phyloP scores from a whole-genome alignment of 75 land plant species.

The Cryptomeria japonica region DNA sequence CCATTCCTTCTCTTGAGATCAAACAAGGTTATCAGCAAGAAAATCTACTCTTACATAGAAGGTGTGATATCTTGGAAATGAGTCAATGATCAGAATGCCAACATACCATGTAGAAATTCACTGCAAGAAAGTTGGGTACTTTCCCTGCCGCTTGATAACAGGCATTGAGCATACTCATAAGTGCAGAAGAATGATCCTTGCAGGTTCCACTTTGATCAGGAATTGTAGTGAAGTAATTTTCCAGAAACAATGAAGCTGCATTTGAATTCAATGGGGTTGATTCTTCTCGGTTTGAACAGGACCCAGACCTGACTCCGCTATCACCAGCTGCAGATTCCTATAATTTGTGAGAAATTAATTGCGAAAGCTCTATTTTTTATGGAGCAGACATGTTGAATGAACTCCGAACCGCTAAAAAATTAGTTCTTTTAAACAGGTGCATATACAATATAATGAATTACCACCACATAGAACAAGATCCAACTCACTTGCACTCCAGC shows the following conservation, averaged over 20 bases:
- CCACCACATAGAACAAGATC: background rate
- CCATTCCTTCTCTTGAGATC: background rate
- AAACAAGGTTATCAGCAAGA: background rate
- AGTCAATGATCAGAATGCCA: background rate
- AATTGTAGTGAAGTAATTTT: conserved; percentile 73
- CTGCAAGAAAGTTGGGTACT: conserved; percentile 82
- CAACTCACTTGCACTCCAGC: background rate
- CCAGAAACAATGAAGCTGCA: conserved; percentile 56
- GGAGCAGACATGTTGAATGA: conserved; percentile 7
- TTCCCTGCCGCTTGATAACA: conserved; percentile 80
- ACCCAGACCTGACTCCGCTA: conserved; percentile 57
- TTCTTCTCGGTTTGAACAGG: conserved; percentile 46
- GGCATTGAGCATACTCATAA: conserved; percentile 52
- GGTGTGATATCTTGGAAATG: background rate
- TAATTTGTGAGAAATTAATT: background rate
- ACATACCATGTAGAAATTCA: conserved; percentile 87
- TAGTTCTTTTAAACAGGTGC: background rate
- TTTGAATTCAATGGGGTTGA: conserved; percentile 41
- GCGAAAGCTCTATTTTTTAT: background rate
- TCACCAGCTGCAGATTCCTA: conserved; percentile 66
- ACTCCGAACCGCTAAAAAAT: background rate
- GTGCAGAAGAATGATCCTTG: conserved; percentile 61
- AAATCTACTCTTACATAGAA: background rate
- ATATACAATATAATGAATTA: background rate
- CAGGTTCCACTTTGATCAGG: conserved; percentile 65